Percentiles rank a stretch among this genome's conserved stretches.
Evolutionary conservation across 73 alveolate genomes (phyloP).

Genomic region (Tetrahymena malaccensis): DNA sequence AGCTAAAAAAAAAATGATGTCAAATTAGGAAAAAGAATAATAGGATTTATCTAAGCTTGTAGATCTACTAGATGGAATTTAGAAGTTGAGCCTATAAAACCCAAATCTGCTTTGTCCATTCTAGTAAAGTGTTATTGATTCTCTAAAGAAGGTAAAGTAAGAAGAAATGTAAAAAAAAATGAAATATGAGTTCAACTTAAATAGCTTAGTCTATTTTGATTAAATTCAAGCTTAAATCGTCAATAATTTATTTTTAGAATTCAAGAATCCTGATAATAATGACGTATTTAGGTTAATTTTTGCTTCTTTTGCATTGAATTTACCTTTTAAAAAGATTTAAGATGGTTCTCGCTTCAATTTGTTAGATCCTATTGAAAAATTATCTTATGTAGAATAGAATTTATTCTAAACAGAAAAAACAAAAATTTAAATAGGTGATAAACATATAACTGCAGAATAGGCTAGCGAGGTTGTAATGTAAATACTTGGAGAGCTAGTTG

Average conservation of each 20-base stretch:
- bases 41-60: not conserved
- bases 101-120: too few species aligned
- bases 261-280: not conserved
- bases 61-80: not conserved
- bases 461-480: not conserved
- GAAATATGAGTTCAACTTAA: not conserved
- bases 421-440: not conserved
- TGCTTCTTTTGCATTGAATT: not conserved
- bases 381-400: not conserved
- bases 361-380: not conserved
- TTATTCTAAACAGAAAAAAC: not conserved
- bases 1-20: not conserved
- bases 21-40: too few species aligned
- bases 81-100: not conserved
- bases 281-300: not conserved
- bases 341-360: not conserved
- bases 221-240: not conserved
- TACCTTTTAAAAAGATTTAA: not conserved
- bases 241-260: not conserved
- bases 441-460: not conserved
- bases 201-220: not conserved
- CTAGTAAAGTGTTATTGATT: not conserved
- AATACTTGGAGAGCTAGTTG: not conserved
- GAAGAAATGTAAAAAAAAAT: not conserved
- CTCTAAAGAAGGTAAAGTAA: not conserved